Percentiles rank a stretch among this genome's conserved stretches.
Conservation (phyloP, 495 filamentous ascomycete genomes). For the Lophium mytilinum region DNA sequence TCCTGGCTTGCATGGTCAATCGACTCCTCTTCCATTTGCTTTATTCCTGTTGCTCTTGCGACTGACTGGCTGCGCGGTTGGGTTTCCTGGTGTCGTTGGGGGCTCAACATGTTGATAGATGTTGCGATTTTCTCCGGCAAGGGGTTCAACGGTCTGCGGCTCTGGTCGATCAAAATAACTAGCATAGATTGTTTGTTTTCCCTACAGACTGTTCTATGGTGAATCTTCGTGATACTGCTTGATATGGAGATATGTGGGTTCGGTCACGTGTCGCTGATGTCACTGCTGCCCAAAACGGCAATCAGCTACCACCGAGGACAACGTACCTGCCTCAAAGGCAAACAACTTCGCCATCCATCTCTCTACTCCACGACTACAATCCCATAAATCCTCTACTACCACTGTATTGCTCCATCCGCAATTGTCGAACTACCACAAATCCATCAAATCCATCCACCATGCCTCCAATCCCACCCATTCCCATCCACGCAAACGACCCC, state of each 20-base stretch:
- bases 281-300: not conserved
- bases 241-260: not conserved
- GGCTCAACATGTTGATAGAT: conserved; percentile 14
- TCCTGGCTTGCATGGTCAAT: conserved; percentile 25
- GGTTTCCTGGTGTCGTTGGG: not conserved
- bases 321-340: not conserved
- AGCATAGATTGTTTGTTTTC: conserved; percentile 12
- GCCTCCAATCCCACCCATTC: conserved; percentile 43
- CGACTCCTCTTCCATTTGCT: conserved; percentile 19
- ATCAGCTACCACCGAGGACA: not conserved
- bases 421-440: not conserved
- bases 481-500: conserved; percentile 51
- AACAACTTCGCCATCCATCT: not conserved
- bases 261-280: not conserved
- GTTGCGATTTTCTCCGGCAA: conserved; percentile 3
- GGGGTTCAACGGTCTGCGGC: conserved; percentile 9
- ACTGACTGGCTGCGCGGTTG: conserved; percentile 11
- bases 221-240: not conserved
- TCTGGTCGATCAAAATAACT: conserved; percentile 5
- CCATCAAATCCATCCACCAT: conserved; percentile 30
- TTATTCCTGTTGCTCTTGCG: conserved; percentile 11
- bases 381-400: not conserved
- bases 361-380: not conserved
- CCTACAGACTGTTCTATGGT: not conserved
- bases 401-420: not conserved